Conservation (phyloP, 1,284 basidiomycete genomes). For the Phylloporus sp. region DNA sequence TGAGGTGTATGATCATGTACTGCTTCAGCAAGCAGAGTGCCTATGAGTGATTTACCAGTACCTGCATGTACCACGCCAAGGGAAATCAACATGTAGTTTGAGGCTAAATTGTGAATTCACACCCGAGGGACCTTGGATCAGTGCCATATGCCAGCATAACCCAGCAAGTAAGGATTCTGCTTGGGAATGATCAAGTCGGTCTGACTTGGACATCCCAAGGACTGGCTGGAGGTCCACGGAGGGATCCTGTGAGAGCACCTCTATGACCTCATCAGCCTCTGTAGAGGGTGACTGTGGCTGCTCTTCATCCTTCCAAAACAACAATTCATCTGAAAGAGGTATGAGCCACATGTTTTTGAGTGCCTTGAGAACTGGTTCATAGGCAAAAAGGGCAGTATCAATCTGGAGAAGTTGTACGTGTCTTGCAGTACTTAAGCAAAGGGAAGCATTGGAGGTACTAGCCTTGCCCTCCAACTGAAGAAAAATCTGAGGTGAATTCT, state of each 20-base stretch:
- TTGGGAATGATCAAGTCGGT: slow-evolving; percentile 57
- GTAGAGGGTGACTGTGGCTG: slow-evolving; percentile 1
- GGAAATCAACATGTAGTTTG: background rate
- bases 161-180: slow-evolving; percentile 52
- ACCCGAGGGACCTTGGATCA: slow-evolving; percentile 74
- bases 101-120: slow-evolving; percentile 14
- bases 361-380: slow-evolving; percentile 59
- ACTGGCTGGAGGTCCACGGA: slow-evolving; percentile 43
- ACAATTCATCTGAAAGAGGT: slow-evolving; percentile 53
- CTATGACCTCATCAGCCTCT: slow-evolving; percentile 21
- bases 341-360: slow-evolving; percentile 50
- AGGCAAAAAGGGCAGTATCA: slow-evolving; percentile 64
- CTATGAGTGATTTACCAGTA: slow-evolving; percentile 73
- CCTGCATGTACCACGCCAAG: slow-evolving; percentile 41
- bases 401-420: slow-evolving; percentile 56
- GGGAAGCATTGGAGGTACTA: slow-evolving; percentile 43
- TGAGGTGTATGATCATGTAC: slow-evolving; percentile 51
- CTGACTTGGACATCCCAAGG: slow-evolving; percentile 40
- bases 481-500: slow-evolving; percentile 51
- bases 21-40: slow-evolving; percentile 61
- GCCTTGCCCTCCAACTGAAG: slow-evolving; percentile 54
- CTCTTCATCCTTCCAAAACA: slow-evolving; percentile 47
- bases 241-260: slow-evolving; percentile 40
- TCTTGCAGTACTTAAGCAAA: slow-evolving; percentile 43
- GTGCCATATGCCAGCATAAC: slow-evolving; percentile 53